phyloP scores from a whole-genome alignment of 1,284 basidiomycete species.

The Leccinum holopus region DNA sequence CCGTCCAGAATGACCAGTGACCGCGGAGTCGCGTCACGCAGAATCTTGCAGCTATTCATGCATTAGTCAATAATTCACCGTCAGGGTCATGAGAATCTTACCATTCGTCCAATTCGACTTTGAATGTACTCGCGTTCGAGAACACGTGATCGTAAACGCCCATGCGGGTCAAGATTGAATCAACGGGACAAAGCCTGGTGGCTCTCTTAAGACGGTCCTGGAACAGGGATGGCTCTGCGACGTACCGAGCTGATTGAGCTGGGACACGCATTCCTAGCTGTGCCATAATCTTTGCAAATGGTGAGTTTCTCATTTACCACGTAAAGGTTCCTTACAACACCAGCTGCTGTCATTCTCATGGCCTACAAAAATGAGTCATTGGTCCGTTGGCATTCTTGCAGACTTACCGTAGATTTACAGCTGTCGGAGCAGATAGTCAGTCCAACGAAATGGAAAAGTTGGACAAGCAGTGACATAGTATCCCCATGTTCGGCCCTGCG shows the following conservation, averaged over 20 bases:
- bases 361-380: constrained; percentile 42
- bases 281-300: constrained; percentile 81
- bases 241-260: constrained; percentile 74
- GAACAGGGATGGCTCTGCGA: constrained; percentile 4
- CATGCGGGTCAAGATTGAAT: constrained; percentile 96
- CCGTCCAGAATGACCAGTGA: constrained; percentile 96
- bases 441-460: neutral
- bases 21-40: constrained; percentile 86
- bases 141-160: constrained; percentile 99
- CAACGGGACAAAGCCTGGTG: constrained; percentile 80
- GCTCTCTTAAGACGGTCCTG: neutral
- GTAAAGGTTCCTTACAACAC: constrained; percentile 54
- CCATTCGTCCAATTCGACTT: constrained; percentile 96
- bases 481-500: constrained; percentile 86
- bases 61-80: neutral
- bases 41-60: constrained; percentile 75
- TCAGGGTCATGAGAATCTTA: constrained; percentile 31
- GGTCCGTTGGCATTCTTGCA: neutral
- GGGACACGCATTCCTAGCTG: constrained; percentile 99
- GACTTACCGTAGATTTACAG: constrained; percentile 79
- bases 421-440: constrained; percentile 37
- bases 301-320: constrained; percentile 7
- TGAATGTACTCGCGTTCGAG: constrained; percentile 92
- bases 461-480: constrained; percentile 38
- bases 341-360: constrained; percentile 96